Conservation (phyloP, 768 basidiomycete genomes). For the Daedaleopsis sinensis region DNA sequence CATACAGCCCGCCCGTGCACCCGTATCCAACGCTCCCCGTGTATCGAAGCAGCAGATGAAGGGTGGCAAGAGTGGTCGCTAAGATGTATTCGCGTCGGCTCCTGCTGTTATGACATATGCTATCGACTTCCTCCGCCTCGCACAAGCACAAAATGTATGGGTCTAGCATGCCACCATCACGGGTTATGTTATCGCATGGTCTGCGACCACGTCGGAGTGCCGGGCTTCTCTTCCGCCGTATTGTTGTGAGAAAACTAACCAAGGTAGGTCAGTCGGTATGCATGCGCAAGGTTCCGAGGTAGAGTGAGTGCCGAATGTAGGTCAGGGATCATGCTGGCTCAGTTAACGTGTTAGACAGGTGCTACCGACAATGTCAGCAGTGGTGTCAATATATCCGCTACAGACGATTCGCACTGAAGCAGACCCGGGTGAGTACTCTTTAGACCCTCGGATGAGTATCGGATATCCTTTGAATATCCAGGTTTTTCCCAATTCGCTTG, state of each 20-base stretch:
- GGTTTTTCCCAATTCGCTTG: neutral
- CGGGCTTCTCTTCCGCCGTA: neutral
- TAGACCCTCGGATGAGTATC: neutral
- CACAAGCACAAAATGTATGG: slow-evolving; percentile 33
- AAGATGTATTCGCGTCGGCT: slow-evolving; percentile 29
- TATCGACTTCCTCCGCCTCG: slow-evolving; percentile 26
- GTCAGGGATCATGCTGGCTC: neutral
- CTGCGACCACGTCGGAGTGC: neutral
- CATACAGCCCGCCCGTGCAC: slow-evolving; percentile 57
- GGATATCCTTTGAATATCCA: neutral
- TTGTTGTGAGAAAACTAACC: neutral
- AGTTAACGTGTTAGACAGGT: no score
- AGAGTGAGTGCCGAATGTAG: neutral
- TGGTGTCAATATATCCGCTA: no score
- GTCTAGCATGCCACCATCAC: slow-evolving; percentile 24
- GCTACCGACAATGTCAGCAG: neutral
- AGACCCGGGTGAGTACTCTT: no score
- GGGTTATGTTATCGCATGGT: slow-evolving; percentile 15
- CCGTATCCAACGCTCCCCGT: slow-evolving; percentile 68
- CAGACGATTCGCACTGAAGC: no score
- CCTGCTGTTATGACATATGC: slow-evolving; percentile 27
- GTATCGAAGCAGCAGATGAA: slow-evolving; percentile 97
- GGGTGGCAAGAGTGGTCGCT: slow-evolving; percentile 82
- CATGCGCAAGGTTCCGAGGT: neutral
- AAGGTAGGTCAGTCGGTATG: neutral